Evolutionary conservation across 306 rosid genomes (phyloP).

Genomic region (Datisca glomerata): DNA sequence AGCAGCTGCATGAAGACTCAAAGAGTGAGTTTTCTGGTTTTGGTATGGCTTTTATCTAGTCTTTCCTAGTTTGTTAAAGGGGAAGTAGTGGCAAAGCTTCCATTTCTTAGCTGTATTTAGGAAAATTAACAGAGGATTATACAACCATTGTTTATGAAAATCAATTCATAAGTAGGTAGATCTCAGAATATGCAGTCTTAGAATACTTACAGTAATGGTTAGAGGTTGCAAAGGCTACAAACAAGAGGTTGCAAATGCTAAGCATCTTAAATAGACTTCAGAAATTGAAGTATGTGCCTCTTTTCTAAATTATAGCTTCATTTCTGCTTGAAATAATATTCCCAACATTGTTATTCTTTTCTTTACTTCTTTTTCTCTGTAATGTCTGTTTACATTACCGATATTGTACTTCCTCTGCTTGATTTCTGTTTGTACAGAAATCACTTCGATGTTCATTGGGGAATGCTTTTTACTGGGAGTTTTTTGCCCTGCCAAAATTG

Average conservation of each 20-base stretch:
- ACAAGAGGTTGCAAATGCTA: too few relatives aligned
- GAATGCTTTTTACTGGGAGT: conserved; percentile 49
- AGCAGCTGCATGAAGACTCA: conserved; percentile 29
- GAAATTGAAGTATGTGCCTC: not conserved
- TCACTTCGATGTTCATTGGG: conserved; percentile 10
- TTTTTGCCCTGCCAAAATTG: conserved; percentile 18
- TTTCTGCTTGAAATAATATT: too few relatives aligned
- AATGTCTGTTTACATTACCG: not conserved
- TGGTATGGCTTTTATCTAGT: conserved; percentile 5
- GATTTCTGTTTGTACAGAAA: conserved; percentile 21
- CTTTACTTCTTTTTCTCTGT: not conserved
- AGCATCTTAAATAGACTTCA: not conserved
- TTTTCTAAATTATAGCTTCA: not conserved
- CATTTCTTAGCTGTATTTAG: not conserved
- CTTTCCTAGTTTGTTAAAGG: not conserved
- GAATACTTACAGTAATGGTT: too few relatives aligned
- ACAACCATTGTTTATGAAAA: too few relatives aligned
- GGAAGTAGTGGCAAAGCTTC: not conserved
- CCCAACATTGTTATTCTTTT: not conserved
- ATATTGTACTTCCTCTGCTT: conserved; percentile 1
- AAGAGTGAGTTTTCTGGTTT: conserved; percentile 30
- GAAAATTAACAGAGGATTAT: not conserved
- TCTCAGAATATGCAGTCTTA: too few relatives aligned
- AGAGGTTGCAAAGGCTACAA: too few relatives aligned
- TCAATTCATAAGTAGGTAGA: too few relatives aligned